These are phyloP conservation scores for Cystofilobasidium capitatum DNA, from an alignment of 768 basidiomycete genomes.

Conservation along the genomic window DNA sequence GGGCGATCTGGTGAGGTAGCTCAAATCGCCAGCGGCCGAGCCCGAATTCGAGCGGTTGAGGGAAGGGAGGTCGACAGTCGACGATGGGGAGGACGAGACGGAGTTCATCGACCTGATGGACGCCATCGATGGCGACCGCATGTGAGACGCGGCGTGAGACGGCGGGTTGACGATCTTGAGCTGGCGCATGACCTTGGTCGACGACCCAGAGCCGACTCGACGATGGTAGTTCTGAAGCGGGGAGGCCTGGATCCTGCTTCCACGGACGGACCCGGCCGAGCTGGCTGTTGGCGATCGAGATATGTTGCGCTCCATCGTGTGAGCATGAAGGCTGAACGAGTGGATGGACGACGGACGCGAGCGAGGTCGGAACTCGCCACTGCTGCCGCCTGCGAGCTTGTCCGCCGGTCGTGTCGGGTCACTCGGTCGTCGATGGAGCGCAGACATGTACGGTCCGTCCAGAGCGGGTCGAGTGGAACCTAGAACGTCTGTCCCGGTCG, in stretches of 20 bases:
- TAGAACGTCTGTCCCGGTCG: slow-evolving; percentile 45
- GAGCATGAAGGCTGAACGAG: slow-evolving; percentile 51
- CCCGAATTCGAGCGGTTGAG: slow-evolving; percentile 41
- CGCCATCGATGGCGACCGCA: slow-evolving; percentile 62
- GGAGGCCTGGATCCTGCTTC: slow-evolving; percentile 53
- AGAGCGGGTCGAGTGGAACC: slow-evolving; percentile 33
- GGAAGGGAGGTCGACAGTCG: slow-evolving; percentile 41
- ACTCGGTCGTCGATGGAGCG: slow-evolving; percentile 44
- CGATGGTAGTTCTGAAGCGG: slow-evolving; percentile 70
- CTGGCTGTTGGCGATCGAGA: slow-evolving; percentile 66
- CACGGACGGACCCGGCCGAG: slow-evolving; percentile 56
- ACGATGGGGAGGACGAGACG: slow-evolving; percentile 42
- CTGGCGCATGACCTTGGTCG: slow-evolving; percentile 68
- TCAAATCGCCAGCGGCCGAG: slow-evolving; percentile 32
- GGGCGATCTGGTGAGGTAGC: slow-evolving; percentile 38
- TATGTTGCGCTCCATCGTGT: slow-evolving; percentile 41
- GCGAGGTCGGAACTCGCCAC: slow-evolving; percentile 53
- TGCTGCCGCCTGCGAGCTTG: slow-evolving; percentile 74
- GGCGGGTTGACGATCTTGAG: slow-evolving; percentile 42
- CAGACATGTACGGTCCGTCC: slow-evolving; percentile 41
- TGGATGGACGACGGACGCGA: slow-evolving; percentile 78
- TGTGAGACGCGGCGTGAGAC: slow-evolving; percentile 48
- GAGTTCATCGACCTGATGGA: slow-evolving; percentile 67
- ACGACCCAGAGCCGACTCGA: slow-evolving; percentile 68
- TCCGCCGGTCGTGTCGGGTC: slow-evolving; percentile 56